Conservation (phyloP, 2,329 filamentous ascomycete species). For the Ceratocystis albifundus region DNA sequence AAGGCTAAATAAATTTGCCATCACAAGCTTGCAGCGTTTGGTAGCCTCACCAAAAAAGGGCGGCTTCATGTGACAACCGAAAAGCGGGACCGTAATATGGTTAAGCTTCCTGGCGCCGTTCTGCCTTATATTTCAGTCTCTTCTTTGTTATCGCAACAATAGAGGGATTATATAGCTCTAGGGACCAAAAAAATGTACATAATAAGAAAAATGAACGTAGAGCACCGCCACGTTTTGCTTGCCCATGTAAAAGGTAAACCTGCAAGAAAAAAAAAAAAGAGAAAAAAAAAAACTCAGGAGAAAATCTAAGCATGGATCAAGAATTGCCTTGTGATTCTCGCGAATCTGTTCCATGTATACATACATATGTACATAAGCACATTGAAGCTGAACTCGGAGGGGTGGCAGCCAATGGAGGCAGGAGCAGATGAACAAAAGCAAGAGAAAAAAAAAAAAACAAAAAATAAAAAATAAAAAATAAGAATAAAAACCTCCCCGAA, state of each 20-base stretch:
- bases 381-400: too few species aligned
- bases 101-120: neutral
- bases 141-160: neutral
- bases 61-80: neutral
- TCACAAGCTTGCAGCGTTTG: conserved; percentile 2
- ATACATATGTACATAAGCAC: too few species aligned
- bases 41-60: conserved; percentile 7
- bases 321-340: neutral
- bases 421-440: neutral
- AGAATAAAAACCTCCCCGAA: too few species aligned
- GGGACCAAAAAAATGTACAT: too few species aligned
- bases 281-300: neutral
- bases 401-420: too few species aligned
- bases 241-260: neutral
- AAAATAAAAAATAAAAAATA: too few species aligned
- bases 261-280: neutral
- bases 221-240: neutral
- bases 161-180: too few species aligned
- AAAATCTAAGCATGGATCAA: neutral
- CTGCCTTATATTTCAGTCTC: neutral
- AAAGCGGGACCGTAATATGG: neutral
- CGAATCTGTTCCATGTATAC: too few species aligned
- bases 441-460: too few species aligned
- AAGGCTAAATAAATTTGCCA: neutral
- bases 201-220: neutral